A percentile compares a stretch with the other conserved stretches of the same genome.
phyloP scores from a whole-genome alignment of 192 early-diverging fungal species.

The Coemansia sp. region DNA sequence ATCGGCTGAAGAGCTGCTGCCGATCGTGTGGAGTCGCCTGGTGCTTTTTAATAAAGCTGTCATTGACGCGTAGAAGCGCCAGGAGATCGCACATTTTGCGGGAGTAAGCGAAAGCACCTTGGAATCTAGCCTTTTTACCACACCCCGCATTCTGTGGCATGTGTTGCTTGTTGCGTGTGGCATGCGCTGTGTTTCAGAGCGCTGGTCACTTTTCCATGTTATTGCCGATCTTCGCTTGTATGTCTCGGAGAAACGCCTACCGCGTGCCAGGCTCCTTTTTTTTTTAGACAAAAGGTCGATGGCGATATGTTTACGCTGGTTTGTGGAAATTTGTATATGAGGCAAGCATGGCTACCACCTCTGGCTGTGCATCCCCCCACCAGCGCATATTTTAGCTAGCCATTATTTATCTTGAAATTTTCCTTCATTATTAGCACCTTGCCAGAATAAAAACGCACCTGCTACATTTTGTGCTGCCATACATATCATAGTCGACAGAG shows the following conservation, averaged over 20 bases:
- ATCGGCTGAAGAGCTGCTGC: slow-evolving; percentile 10
- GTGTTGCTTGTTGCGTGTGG: not conserved
- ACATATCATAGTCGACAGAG: not conserved
- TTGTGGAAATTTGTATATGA: not conserved
- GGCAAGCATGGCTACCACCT: not conserved
- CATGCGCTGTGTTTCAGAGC: not conserved
- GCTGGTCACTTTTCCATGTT: too few species aligned
- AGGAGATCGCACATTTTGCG: not conserved
- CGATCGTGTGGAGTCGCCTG: slow-evolving; percentile 49
- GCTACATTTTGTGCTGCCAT: not conserved
- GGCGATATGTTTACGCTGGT: not conserved
- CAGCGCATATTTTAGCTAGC: not conserved
- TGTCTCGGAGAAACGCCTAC: not conserved
- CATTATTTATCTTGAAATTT: not conserved
- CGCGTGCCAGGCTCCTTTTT: not conserved
- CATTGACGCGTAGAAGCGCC: not conserved
- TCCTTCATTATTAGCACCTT: not conserved
- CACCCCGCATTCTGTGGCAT: not conserved
- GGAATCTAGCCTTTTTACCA: not conserved
- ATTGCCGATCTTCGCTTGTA: too few species aligned
- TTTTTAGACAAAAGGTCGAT: not conserved
- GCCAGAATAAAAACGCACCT: not conserved
- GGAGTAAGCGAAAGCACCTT: not conserved
- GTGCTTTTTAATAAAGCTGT: slow-evolving; percentile 21
- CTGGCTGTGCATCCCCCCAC: too few species aligned